phyloP scores from a whole-genome alignment of 164 flowering plant genomes.

The Tinospora cordifolia region DNA sequence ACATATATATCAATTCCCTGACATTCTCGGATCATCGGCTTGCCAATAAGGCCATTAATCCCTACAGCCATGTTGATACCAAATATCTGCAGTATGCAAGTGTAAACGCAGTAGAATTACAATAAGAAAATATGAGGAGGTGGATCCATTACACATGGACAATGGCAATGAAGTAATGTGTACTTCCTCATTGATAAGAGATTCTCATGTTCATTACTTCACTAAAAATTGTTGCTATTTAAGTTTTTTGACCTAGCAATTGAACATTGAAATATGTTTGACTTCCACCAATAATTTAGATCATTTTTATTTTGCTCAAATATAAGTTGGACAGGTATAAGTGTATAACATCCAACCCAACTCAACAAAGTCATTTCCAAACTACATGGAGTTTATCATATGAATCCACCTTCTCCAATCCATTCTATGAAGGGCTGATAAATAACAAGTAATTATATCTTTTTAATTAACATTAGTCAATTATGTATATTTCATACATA shows the following conservation, averaged over 20 bases:
- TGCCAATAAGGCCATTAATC: slow-evolving; percentile 61
- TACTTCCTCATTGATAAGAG: not conserved
- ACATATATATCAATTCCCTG: slow-evolving; percentile 72
- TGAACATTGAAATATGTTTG: not conserved
- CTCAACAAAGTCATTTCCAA: too few species aligned
- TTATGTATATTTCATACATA: too few species aligned
- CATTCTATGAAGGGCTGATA: too few species aligned
- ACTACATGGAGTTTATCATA: too few species aligned
- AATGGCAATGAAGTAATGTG: not conserved
- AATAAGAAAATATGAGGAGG: not conserved
- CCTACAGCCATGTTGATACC: slow-evolving; percentile 94
- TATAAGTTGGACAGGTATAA: not conserved
- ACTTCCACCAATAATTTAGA: not conserved
- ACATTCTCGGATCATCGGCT: slow-evolving; percentile 79
- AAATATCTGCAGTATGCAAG: slow-evolving; percentile 47
- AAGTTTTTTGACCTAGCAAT: not conserved
- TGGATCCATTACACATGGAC: not conserved
- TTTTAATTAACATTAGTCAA: too few species aligned
- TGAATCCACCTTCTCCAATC: too few species aligned
- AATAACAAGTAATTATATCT: too few species aligned
- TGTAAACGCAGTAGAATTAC: not conserved
- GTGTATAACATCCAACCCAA: too few species aligned
- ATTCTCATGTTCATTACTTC: not conserved
- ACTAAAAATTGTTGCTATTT: not conserved
- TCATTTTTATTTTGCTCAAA: not conserved